Conservation (phyloP, 345 rosid species). For the Melaleuca alternifolia region DNA sequence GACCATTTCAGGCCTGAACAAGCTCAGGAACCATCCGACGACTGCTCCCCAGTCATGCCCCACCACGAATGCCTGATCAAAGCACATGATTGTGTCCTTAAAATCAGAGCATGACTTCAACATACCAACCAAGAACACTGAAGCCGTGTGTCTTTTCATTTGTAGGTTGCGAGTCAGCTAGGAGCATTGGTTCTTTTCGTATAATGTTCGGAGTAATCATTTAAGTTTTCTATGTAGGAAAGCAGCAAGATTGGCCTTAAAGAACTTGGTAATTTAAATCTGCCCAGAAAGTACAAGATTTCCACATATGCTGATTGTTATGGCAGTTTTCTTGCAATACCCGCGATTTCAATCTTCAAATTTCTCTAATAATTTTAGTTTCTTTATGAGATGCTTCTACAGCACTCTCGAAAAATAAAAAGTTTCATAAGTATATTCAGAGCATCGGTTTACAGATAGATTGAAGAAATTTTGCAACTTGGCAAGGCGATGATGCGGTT, state of each 20-base stretch:
- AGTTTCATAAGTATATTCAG: accelerated
- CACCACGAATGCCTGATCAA: constrained; percentile 24
- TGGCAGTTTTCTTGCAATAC: background rate
- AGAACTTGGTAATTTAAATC: background rate
- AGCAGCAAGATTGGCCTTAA: background rate
- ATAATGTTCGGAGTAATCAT: background rate
- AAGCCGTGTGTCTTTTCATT: background rate
- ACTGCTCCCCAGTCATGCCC: constrained; percentile 47
- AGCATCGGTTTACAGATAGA: background rate
- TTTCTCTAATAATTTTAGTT: background rate
- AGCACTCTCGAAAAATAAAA: background rate
- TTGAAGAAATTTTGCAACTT: background rate
- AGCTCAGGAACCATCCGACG: constrained; percentile 32
- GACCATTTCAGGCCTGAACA: constrained; percentile 32
- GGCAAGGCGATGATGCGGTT: too few relatives aligned
- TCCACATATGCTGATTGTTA: background rate
- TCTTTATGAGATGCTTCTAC: background rate
- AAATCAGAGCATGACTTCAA: constrained; percentile 12
- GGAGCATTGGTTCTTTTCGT: background rate
- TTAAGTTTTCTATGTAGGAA: background rate
- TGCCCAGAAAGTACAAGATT: background rate
- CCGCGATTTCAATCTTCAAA: background rate
- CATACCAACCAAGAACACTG: constrained; percentile 51
- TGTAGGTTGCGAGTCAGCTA: background rate
- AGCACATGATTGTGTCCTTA: constrained; percentile 14